Conservation (phyloP, 805 yeast genomes). For the Kodamaea kakaduensis region DNA sequence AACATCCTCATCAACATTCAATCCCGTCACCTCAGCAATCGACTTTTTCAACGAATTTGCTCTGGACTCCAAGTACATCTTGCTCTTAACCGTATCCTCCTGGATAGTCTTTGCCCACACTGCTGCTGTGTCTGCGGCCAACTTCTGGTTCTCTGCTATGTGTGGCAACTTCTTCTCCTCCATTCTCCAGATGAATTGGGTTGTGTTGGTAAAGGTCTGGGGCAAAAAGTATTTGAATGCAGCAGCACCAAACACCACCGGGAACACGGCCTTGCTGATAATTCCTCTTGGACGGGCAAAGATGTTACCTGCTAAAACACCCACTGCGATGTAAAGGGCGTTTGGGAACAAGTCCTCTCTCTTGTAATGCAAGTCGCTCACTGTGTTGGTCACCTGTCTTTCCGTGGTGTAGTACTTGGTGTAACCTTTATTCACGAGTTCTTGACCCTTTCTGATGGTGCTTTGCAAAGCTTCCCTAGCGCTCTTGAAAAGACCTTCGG, state of each 20-base stretch:
- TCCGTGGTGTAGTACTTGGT: conserved; percentile 54
- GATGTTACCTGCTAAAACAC: conserved; percentile 68
- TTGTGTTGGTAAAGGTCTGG: conserved; percentile 60
- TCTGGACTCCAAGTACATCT: conserved; percentile 31
- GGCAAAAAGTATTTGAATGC: conserved; percentile 74
- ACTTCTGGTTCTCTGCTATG: conserved; percentile 59
- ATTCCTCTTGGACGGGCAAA: conserved; percentile 64
- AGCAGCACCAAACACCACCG: conserved; percentile 55
- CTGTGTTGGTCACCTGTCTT: conserved; percentile 56
- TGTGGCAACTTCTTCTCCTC: conserved; percentile 61
- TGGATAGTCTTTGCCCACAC: conserved; percentile 43
- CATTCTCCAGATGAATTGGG: conserved; percentile 51
- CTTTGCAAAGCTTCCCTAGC: conserved; percentile 44
- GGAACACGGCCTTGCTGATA: conserved; percentile 50
- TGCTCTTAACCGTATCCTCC: conserved; percentile 37
- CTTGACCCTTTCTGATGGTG: conserved; percentile 22
- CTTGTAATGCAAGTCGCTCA: conserved; percentile 59
- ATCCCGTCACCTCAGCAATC: conserved; percentile 59
- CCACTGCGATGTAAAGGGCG: conserved; percentile 61
- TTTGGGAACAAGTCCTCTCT: conserved; percentile 72
- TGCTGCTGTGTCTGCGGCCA: conserved; percentile 43
- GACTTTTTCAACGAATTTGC: conserved; percentile 38
- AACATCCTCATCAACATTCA: conserved; percentile 61
- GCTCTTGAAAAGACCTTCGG: conserved; percentile 46
- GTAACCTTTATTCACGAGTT: conserved; percentile 46